Evolutionary conservation across 805 yeast species (phyloP).

Genomic region (Brettanomyces anomalus): DNA sequence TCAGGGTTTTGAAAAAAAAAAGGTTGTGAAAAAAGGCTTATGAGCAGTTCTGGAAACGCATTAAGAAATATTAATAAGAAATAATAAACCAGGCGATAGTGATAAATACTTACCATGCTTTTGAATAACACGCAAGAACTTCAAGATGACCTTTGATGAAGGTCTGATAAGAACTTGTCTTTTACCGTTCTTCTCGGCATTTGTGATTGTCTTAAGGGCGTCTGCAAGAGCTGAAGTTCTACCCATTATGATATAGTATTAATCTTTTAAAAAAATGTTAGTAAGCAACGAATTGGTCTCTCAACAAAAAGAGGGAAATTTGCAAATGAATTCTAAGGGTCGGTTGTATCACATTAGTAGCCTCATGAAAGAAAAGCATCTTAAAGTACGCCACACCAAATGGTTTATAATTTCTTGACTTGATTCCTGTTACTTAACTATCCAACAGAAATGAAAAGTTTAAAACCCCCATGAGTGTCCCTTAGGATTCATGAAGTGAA

Average conservation of each 20-base stretch:
- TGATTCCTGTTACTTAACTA: not conserved
- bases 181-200: slow-evolving; percentile 99
- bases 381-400: too few species aligned
- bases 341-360: too few species aligned
- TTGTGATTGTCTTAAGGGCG: slow-evolving; percentile 97
- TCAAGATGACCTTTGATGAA: slow-evolving; percentile 96
- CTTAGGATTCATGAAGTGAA: slow-evolving; percentile 33
- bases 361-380: too few species aligned
- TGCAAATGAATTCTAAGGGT: too few species aligned
- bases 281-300: not conserved
- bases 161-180: slow-evolving; percentile 98
- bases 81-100: too few species aligned
- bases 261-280: slow-evolving; percentile 1
- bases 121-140: slow-evolving; percentile 95
- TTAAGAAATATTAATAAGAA: too few species aligned
- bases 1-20: not conserved
- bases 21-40: too few species aligned
- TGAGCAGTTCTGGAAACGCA: too few species aligned
- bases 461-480: slow-evolving; percentile 42
- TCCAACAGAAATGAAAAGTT: slow-evolving; percentile 18
- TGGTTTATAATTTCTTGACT: too few species aligned
- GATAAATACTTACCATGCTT: slow-evolving; percentile 69
- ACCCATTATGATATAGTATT: slow-evolving; percentile 56
- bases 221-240: slow-evolving; percentile 98
- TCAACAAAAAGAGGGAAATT: not conserved